Conservation (phyloP, 495 filamentous ascomycete species). For the Lophiotrema nucula region DNA sequence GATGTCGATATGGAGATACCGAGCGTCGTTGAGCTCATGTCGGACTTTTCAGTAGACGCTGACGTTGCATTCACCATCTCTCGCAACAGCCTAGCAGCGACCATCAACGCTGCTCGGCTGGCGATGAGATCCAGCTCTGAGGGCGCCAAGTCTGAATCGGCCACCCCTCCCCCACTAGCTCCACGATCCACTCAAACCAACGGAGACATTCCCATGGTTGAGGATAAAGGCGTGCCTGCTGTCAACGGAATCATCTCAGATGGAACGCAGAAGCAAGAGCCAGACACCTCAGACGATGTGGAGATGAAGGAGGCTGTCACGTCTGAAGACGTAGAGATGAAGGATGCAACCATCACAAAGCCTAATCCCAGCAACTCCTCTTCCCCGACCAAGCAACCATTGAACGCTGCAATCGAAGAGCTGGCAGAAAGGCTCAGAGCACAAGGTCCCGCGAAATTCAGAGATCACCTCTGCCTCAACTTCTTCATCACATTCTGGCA, state of each 20-base stretch:
- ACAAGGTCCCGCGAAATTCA: slow-evolving; percentile 60
- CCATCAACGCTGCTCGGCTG: slow-evolving; percentile 38
- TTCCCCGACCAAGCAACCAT: slow-evolving; percentile 47
- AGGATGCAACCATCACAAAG: slow-evolving; percentile 23
- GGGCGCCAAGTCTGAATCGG: too few species aligned
- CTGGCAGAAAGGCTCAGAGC: slow-evolving; percentile 67
- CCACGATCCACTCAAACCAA: too few species aligned
- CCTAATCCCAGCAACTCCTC: neutral
- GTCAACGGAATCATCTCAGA: slow-evolving; percentile 25
- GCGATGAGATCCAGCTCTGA: too few species aligned
- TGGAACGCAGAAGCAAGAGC: neutral
- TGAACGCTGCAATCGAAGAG: slow-evolving; percentile 72
- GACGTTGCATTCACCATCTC: slow-evolving; percentile 85
- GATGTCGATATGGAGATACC: slow-evolving; percentile 77
- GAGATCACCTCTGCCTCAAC: slow-evolving; percentile 64
- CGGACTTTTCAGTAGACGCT: slow-evolving; percentile 76
- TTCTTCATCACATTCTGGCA: slow-evolving; percentile 96
- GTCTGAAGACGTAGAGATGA: slow-evolving; percentile 43
- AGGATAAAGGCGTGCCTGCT: neutral
- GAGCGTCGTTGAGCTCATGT: slow-evolving; percentile 66
- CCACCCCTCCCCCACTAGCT: too few species aligned
- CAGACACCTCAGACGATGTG: slow-evolving; percentile 26
- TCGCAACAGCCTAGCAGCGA: slow-evolving; percentile 61
- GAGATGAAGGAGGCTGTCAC: slow-evolving; percentile 41
- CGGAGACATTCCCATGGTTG: slow-evolving; percentile 39